A percentile compares a stretch with the other conserved stretches of the same genome.
These are phyloP conservation scores for Russula emetica DNA, from an alignment of 768 basidiomycete species.

Conservation along the genomic window DNA sequence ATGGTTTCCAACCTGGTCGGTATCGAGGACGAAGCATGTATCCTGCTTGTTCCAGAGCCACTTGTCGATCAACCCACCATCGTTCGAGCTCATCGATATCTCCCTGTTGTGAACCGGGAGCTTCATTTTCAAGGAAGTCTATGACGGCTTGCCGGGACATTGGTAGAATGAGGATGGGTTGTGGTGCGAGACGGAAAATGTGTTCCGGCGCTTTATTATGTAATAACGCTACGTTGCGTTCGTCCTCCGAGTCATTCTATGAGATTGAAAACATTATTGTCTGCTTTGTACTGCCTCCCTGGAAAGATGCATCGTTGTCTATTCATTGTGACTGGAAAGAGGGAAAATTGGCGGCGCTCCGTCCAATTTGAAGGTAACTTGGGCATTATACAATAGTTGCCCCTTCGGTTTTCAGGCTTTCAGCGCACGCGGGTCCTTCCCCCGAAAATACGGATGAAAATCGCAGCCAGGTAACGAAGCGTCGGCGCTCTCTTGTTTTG, in stretches of 20 bases:
- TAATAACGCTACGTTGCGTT: background rate
- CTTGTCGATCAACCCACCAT: conserved; percentile 5
- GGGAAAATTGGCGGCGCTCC: background rate
- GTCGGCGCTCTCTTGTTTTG: background rate
- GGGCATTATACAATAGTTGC: background rate
- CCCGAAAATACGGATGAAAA: too few species aligned
- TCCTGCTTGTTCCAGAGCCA: background rate
- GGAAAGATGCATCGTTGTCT: background rate
- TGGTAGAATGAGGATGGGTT: background rate
- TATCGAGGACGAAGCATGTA: conserved; percentile 22
- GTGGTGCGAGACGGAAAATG: background rate
- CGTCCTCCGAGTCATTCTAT: background rate
- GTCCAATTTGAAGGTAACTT: background rate
- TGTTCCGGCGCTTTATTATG: too few species aligned
- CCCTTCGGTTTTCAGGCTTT: background rate
- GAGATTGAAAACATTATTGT: background rate
- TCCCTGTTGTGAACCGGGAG: background rate
- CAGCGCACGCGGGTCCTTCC: background rate
- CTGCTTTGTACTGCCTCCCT: background rate
- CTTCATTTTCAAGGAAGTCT: background rate
- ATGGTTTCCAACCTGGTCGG: conserved; percentile 16
- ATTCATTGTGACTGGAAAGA: background rate
- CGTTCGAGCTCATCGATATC: background rate
- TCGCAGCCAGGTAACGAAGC: background rate
- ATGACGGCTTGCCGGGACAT: background rate